These are phyloP conservation scores for Pueraria montana DNA, from an alignment of 306 rosid genomes.

Conservation along the genomic window DNA sequence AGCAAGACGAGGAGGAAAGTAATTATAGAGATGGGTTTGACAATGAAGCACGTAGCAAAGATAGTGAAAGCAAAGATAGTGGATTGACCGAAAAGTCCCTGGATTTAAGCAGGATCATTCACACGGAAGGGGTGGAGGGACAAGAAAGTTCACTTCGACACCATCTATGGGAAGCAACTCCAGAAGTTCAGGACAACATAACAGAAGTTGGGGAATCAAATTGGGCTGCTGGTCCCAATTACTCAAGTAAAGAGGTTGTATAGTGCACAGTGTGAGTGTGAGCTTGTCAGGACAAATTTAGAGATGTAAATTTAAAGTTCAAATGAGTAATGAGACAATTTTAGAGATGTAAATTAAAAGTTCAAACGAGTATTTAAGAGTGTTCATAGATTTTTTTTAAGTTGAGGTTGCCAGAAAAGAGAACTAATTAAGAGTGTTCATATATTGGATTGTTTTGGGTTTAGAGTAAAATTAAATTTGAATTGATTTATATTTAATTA, in stretches of 20 bases:
- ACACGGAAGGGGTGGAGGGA: conserved; percentile 52
- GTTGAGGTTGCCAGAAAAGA: not conserved
- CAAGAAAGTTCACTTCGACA: conserved; percentile 46
- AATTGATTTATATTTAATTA: not conserved
- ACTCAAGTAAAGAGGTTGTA: conserved; percentile 28
- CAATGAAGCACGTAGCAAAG: conserved; percentile 54
- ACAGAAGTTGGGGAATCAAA: conserved; percentile 51
- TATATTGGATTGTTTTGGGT: not conserved
- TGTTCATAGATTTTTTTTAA: too few species aligned
- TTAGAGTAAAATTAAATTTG: not conserved
- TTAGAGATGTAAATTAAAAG: conserved; percentile 24
- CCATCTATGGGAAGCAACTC: conserved; percentile 40
- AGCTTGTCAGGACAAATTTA: not conserved
- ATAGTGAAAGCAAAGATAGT: conserved; percentile 29
- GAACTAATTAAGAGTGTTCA: not conserved
- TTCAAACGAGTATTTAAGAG: not conserved
- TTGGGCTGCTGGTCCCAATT: conserved; percentile 20
- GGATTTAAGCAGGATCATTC: conserved; percentile 56
- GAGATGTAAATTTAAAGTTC: conserved; percentile 1
- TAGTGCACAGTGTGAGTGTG: not conserved
- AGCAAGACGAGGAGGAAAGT: conserved; percentile 6
- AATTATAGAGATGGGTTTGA: conserved; percentile 40
- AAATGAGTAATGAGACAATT: not conserved
- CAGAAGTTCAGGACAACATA: not conserved
- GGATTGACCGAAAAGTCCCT: conserved; percentile 45